phyloP scores from a whole-genome alignment of 495 filamentous ascomycete genomes.

The Penicillium cataractarum region DNA sequence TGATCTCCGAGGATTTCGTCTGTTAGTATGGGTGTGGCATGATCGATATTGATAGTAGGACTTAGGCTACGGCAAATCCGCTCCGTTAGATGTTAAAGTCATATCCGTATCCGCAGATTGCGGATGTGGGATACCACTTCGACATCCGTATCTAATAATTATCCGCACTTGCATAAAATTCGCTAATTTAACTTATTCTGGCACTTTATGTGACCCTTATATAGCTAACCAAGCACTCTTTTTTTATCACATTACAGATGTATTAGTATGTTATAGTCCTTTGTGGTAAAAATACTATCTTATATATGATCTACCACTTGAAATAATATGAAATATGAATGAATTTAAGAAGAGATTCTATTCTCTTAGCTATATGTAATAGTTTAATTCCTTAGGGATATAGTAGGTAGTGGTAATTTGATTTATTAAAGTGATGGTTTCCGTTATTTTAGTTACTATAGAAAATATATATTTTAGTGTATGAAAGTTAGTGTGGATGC shows the following conservation, averaged over 20 bases:
- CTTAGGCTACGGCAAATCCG: constrained; percentile 3
- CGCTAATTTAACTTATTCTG: neutral
- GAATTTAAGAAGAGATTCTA: no score
- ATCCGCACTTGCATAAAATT: neutral
- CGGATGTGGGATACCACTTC: neutral
- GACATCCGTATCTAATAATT: neutral
- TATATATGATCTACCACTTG: neutral
- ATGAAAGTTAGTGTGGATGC: neutral
- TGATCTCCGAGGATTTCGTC: no score
- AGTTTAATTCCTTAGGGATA: no score
- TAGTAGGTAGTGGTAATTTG: no score
- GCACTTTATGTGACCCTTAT: neutral
- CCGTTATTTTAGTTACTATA: neutral
- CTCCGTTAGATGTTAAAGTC: no score
- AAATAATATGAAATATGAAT: constrained; percentile 1
- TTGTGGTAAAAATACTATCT: neutral
- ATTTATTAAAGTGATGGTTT: neutral
- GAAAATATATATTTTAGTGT: neutral
- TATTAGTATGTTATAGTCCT: neutral
- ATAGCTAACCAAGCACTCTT: neutral
- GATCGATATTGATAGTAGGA: no score
- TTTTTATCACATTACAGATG: neutral
- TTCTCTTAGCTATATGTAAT: no score
- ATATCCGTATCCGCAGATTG: neutral
- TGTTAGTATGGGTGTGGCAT: no score